Conservation (phyloP, 2,329 filamentous ascomycete species). For the Triangularia verruculosa region DNA sequence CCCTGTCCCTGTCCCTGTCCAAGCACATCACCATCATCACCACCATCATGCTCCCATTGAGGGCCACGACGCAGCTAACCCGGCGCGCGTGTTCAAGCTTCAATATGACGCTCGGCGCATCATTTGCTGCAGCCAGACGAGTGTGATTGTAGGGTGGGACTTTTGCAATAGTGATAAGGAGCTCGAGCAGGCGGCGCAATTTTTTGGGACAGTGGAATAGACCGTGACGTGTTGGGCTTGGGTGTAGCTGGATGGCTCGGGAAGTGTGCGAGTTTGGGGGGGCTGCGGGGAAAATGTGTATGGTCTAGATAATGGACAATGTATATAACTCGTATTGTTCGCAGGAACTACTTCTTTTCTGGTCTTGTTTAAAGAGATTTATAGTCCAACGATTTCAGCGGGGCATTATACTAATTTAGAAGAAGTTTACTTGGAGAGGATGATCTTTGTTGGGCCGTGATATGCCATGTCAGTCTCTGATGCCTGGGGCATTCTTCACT, state of each 20-base stretch:
- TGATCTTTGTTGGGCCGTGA: no score
- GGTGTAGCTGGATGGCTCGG: no score
- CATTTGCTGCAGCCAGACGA: constrained; percentile 90
- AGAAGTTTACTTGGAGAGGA: not conserved
- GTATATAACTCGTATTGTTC: not conserved
- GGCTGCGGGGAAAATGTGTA: not conserved
- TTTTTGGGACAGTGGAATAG: constrained; percentile 66
- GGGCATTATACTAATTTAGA: not conserved
- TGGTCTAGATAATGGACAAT: not conserved
- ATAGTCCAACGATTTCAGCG: not conserved
- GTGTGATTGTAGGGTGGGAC: constrained; percentile 94
- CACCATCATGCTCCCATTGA: constrained; percentile 17
- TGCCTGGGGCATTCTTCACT: no score
- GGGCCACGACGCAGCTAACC: constrained; percentile 46
- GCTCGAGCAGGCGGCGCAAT: constrained; percentile 71
- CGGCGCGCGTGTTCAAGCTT: constrained; percentile 81
- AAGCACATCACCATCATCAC: constrained; percentile 17
- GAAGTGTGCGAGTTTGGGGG: not conserved
- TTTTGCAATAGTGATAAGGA: constrained; percentile 86
- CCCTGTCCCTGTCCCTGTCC: constrained; percentile 11
- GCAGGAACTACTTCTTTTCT: not conserved
- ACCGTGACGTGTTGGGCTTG: not conserved
- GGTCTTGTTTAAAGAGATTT: not conserved
- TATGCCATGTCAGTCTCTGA: no score
- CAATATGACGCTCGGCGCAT: constrained; percentile 94